These are phyloP conservation scores for Rhexocercosporidium sp. DNA, from an alignment of 2,329 filamentous ascomycete genomes.

Conservation along the genomic window DNA sequence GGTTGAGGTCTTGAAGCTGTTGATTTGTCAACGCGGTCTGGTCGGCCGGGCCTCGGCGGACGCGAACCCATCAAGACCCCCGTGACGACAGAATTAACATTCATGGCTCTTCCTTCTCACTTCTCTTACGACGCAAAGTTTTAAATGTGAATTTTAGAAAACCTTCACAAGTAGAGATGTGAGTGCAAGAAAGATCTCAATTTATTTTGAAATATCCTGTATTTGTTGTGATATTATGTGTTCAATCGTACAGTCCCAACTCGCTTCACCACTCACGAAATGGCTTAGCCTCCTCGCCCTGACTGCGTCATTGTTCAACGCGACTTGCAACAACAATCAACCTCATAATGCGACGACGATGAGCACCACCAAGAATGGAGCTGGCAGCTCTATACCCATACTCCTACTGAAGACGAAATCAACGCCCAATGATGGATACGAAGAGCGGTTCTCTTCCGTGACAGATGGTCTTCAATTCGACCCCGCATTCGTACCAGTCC, in stretches of 20 bases:
- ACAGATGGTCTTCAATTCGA: constrained; percentile 55
- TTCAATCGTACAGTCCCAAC: no score
- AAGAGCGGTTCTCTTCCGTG: constrained; percentile 64
- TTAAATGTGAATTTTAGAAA: no score
- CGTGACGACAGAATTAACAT: no score
- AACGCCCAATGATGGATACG: constrained; percentile 71
- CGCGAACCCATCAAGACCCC: neutral
- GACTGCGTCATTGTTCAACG: neutral
- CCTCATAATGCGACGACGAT: constrained; percentile 30
- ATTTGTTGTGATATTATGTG: no score
- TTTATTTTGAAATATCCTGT: no score
- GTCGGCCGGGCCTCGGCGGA: constrained; percentile 11
- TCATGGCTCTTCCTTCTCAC: no score
- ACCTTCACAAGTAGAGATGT: no score
- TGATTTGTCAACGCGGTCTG: constrained; percentile 12
- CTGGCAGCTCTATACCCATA: constrained; percentile 54
- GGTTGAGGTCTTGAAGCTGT: constrained; percentile 4
- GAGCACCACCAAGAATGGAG: constrained; percentile 19
- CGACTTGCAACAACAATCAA: constrained; percentile 8
- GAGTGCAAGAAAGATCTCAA: no score
- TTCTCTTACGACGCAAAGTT: no score
- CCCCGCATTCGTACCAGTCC: constrained; percentile 76
- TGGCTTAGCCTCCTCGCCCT: no score
- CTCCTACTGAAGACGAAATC: constrained; percentile 82
- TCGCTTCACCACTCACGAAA: no score